Conservation (phyloP, 2,329 filamentous ascomycete species). For the Coniella vitis region DNA sequence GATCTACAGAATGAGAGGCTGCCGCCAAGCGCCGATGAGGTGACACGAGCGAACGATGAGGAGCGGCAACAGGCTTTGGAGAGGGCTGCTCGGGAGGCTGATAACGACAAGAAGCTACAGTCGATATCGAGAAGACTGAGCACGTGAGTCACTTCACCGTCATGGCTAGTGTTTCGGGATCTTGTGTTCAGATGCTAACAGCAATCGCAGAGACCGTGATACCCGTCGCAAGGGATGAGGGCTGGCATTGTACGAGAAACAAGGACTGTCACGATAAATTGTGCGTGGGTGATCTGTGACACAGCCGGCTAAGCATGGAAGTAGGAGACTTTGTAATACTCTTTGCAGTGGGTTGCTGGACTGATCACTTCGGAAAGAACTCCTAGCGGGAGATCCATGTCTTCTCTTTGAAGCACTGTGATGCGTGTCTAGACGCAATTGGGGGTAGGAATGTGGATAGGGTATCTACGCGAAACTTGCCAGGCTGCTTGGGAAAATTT, state of each 20-base stretch:
- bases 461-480: background rate
- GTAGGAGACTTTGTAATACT: background rate
- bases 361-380: too few relatives aligned
- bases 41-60: constrained; percentile 73
- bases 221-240: constrained; percentile 9
- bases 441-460: background rate
- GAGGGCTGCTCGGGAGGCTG: constrained; percentile 79
- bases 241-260: background rate
- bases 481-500: background rate
- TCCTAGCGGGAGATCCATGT: too few relatives aligned
- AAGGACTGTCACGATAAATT: constrained; percentile 3
- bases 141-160: constrained; percentile 64
- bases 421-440: constrained; percentile 5
- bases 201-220: constrained; percentile 10
- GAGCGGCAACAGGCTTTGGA: constrained; percentile 77
- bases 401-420: too few relatives aligned
- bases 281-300: background rate
- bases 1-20: constrained; percentile 94
- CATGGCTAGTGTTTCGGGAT: too few relatives aligned
- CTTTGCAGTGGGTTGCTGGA: background rate
- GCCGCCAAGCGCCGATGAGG: constrained; percentile 88
- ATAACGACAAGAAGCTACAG: constrained; percentile 84
- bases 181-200: background rate
- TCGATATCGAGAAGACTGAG: constrained; percentile 85
- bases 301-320: constrained; percentile 8